Evolutionary conservation across 2,329 filamentous ascomycete species (phyloP), one percentile per base, ranked within the genome.

Genomic region (Beauveria varroae): DNA sequence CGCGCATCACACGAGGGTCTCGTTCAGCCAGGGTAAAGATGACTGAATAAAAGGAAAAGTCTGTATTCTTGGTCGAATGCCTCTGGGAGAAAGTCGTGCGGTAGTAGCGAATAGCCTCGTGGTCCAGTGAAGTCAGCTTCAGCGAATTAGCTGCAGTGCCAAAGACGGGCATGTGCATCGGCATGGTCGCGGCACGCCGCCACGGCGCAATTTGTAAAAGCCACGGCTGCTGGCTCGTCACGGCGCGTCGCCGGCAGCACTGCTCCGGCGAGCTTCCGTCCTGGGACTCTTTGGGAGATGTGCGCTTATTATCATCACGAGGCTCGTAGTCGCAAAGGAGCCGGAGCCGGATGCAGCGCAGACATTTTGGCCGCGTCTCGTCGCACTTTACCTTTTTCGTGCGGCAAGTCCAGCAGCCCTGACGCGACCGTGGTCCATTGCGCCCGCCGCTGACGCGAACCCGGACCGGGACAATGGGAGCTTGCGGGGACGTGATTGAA

Each of bases 31-130:
- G 63, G 24, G 65, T 64, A 55, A 74, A 74, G 61, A 75, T 71
- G 60, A 74, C 69, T 18, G 72, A 71, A 43, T 70, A 72, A 3
- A 74, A 60, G 2, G 70, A 73, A 40, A 69, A 74, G 26, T 72
- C 68, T 0, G 72, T 70, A 37, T 73, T 73, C 58, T 74, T 75
- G 30, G 72, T 74, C 46, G 74, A 71, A n/a, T 75, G 68, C n/a
- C 69, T 60, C 54, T 66, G 68, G 10, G 72, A 69, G 55, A 74
- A 74, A 1, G 68, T 69, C 3, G 72, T 73, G 10, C 73, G 70
- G 57, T 73, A 75, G 58, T 72, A 72, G 16, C 67, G 68, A 14
- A 75, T 73, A 2, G 73, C 70, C 57, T 74, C 71, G 52, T 74
- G 70, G 37, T 74, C 73, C 6, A 67, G 63, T 6, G 65, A 67